Conservation (phyloP, 1,284 basidiomycete genomes). For the Trametes pubescens region DNA sequence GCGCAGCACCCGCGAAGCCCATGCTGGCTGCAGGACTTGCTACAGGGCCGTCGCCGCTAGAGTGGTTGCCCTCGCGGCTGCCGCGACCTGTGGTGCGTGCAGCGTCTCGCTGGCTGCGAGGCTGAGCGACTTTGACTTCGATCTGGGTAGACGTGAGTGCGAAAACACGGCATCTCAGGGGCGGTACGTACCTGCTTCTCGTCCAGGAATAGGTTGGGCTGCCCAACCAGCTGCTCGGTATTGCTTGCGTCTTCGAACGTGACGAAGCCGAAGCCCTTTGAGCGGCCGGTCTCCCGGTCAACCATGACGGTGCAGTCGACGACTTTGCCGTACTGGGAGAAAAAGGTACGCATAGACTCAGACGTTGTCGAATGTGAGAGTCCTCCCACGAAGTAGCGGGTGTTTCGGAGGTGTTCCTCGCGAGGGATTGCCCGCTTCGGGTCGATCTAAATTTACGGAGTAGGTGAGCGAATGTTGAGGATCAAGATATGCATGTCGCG, state of each 20-base stretch:
- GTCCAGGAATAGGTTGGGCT: constrained; percentile 75
- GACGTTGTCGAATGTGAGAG: constrained; percentile 81
- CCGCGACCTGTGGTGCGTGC: constrained; percentile 42
- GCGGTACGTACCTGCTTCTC: constrained; percentile 70
- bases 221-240: constrained; percentile 76
- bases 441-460: constrained; percentile 79
- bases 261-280: constrained; percentile 94
- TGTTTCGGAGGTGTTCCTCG: constrained; percentile 83
- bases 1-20: constrained; percentile 39
- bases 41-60: constrained; percentile 18
- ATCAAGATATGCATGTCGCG: not conserved
- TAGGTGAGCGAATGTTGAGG: not conserved
- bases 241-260: constrained; percentile 85
- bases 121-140: constrained; percentile 88
- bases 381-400: constrained; percentile 91
- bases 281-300: constrained; percentile 89
- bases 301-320: constrained; percentile 95
- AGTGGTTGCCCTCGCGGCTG: constrained; percentile 32
- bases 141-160: constrained; percentile 56
- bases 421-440: constrained; percentile 95
- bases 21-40: constrained; percentile 35
- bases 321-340: constrained; percentile 81
- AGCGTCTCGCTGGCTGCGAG: constrained; percentile 72
- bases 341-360: constrained; percentile 84
- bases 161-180: constrained; percentile 15